A percentile compares a stretch with the other conserved stretches of the same genome.
Evolutionary conservation across 1,139 yeast species (phyloP).

Genomic region (Sporopachydermia cereana): DNA sequence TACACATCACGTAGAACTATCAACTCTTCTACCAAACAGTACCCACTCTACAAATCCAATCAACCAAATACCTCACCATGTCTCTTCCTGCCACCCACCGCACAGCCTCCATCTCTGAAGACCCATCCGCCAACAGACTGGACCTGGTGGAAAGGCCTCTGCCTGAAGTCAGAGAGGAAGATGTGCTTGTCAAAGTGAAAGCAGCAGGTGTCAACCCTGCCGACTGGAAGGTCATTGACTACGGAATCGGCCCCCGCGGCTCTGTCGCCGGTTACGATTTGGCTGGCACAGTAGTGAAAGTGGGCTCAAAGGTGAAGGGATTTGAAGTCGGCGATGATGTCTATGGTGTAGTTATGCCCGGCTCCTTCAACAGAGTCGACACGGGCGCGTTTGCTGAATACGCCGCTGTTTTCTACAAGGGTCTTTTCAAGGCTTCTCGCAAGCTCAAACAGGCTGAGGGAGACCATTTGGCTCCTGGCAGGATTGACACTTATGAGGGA

Average conservation of each 20-base stretch:
- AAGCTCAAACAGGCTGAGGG: conserved; percentile 11
- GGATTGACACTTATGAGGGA: conserved; percentile 40
- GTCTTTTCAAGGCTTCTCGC: conserved; percentile 12
- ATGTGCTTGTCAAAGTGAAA: conserved; percentile 40
- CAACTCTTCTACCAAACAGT: too few species aligned
- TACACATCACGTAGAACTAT: too few species aligned
- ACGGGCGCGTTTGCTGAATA: conserved; percentile 56
- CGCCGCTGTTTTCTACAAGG: conserved; percentile 24
- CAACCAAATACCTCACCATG: too few species aligned
- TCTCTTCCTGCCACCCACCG: conserved; percentile 14
- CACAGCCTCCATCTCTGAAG: conserved; percentile 23
- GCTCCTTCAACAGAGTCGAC: conserved; percentile 23
- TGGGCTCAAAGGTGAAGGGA: conserved; percentile 43
- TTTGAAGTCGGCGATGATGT: conserved; percentile 45
- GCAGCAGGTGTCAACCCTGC: conserved; percentile 66
- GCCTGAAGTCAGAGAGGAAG: conserved; percentile 30
- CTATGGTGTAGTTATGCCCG: conserved; percentile 41
- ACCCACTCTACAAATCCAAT: too few species aligned
- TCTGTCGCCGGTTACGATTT: conserved; percentile 25
- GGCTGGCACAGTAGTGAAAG: conserved; percentile 44
- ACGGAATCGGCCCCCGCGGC: conserved; percentile 32
- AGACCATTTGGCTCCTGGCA: conserved; percentile 25
- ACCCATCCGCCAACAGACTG: conserved; percentile 18
- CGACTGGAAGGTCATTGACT: conserved; percentile 54
- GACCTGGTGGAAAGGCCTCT: conserved; percentile 23